phyloP scores from a whole-genome alignment of 225 moss, liverwort and hornwort genomes.

The Pseudoscleropodium purum region DNA sequence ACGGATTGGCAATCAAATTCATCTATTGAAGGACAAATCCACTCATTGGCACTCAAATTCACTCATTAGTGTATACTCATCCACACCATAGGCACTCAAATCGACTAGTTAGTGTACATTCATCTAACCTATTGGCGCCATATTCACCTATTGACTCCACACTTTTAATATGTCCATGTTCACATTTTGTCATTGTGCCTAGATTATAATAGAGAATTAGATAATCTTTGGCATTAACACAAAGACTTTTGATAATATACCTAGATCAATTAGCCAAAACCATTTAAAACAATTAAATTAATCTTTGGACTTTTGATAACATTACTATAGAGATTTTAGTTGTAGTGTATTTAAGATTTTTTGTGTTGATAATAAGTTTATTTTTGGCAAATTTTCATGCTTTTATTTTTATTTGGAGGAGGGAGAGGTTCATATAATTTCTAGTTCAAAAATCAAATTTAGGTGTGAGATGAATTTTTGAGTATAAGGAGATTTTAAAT shows the following conservation, averaged over 20 bases:
- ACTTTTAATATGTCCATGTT: rapidly evolving
- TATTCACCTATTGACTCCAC: rapidly evolving
- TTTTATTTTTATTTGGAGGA: rapidly evolving
- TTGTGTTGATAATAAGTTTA: too few species aligned
- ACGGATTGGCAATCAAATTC: background rate
- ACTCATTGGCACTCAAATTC: background rate
- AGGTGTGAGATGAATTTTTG: too few species aligned
- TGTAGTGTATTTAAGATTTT: background rate
- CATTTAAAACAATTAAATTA: background rate
- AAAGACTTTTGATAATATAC: background rate
- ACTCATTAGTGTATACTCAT: background rate
- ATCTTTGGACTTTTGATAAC: background rate
- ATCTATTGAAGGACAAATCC: too few species aligned
- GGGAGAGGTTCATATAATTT: background rate
- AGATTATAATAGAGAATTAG: background rate
- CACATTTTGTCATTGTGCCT: rapidly evolving
- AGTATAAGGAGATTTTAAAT: background rate
- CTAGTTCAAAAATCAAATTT: background rate
- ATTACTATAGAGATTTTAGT: background rate
- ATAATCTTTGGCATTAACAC: rapidly evolving
- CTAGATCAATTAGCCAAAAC: background rate
- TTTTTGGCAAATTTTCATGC: background rate
- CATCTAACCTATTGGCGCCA: rapidly evolving
- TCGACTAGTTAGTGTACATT: too few species aligned
- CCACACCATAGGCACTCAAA: too few species aligned